Evolutionary conservation across 257 asterid species (phyloP).

Genomic region (Paulownia fortunei): DNA sequence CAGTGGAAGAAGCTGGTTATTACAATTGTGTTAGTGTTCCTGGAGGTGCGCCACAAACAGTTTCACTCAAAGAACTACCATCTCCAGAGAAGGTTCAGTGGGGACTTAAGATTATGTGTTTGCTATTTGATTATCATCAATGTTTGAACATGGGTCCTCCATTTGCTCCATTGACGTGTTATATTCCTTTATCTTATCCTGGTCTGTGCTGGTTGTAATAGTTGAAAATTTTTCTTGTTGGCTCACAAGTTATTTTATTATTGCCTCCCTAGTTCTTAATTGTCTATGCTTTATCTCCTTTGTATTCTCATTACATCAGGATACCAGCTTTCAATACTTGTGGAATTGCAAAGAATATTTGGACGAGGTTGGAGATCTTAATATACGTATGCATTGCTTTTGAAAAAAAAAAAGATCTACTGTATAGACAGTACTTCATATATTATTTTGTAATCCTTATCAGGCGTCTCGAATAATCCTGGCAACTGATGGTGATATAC

Average conservation of each 20-base stretch:
- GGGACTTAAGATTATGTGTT: neutral
- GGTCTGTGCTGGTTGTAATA: neutral
- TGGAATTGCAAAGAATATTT: constrained; percentile 75
- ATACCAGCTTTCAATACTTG: constrained; percentile 61
- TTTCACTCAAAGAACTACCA: constrained; percentile 62
- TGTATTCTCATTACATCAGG: constrained; percentile 46
- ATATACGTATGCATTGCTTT: neutral
- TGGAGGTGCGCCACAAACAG: constrained; percentile 76
- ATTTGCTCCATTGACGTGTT: neutral
- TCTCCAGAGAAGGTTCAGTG: constrained; percentile 58
- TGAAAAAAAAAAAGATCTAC: neutral
- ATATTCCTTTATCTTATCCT: neutral
- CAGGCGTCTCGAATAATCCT: constrained; percentile 72
- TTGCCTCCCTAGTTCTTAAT: neutral
- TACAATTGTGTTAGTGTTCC: constrained; percentile 82
- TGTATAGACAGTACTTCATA: neutral
- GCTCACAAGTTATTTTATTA: neutral
- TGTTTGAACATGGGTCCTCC: neutral
- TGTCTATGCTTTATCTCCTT: neutral
- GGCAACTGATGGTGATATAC: constrained; percentile 78
- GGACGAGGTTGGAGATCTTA: constrained; percentile 54
- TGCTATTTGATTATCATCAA: neutral
- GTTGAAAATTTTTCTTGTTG: neutral
- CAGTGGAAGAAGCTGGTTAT: constrained; percentile 82
- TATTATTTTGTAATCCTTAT: neutral